phyloP scores from a whole-genome alignment of 2,329 filamentous ascomycete species.

The Colletotrichum orchidophilum region DNA sequence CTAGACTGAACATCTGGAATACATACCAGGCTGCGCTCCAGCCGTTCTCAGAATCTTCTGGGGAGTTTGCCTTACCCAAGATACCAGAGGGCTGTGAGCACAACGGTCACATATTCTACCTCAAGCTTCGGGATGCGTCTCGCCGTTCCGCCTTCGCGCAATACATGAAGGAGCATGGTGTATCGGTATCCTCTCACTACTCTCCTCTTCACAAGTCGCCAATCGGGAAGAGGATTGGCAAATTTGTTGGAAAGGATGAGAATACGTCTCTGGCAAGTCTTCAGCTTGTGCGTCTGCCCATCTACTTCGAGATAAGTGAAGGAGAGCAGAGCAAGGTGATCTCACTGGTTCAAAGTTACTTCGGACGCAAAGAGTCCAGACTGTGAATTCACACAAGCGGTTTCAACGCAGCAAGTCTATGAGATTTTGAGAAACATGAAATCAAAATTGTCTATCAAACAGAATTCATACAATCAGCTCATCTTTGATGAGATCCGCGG shows the following conservation, averaged over 20 bases:
- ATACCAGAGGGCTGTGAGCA: not conserved
- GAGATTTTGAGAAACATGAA: not conserved
- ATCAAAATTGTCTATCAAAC: not conserved
- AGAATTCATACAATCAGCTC: not conserved
- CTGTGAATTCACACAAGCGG: not conserved
- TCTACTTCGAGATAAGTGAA: not conserved
- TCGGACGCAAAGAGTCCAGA: not conserved
- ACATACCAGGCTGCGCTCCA: not conserved
- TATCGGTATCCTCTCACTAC: not conserved
- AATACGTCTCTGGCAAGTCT: not conserved
- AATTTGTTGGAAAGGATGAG: not conserved
- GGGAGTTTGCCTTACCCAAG: not conserved
- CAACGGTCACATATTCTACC: not conserved
- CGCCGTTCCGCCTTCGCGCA: not conserved
- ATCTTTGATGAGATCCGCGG: not conserved
- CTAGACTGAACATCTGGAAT: not conserved
- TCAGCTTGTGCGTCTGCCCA: not conserved
- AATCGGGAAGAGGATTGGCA: not conserved
- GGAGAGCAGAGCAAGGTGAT: not conserved
- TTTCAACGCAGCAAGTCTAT: not conserved
- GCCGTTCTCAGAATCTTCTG: not conserved
- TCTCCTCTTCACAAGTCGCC: not conserved
- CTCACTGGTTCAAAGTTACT: not conserved
- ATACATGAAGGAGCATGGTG: not conserved
- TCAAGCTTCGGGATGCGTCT: not conserved